phyloP scores from a whole-genome alignment of 129 eudicot genomes.

The Tagetes patula region DNA sequence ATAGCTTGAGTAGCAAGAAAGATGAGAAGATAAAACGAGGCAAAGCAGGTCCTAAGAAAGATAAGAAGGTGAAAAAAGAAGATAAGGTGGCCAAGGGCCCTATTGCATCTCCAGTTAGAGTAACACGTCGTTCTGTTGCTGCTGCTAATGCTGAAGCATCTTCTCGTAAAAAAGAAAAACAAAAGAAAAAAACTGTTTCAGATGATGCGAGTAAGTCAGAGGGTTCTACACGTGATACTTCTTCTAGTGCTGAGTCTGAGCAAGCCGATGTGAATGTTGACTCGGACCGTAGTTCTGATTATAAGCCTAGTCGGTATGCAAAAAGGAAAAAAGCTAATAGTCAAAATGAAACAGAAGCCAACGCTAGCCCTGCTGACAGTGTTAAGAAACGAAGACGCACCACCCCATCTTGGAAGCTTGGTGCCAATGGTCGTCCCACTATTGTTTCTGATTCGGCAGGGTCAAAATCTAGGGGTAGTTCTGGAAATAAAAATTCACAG shows the following conservation, averaged over 20 bases:
- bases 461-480: conserved; percentile 33
- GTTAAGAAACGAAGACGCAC: conserved; percentile 75
- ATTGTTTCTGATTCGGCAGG: conserved; percentile 46
- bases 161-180: conserved; percentile 15
- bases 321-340: conserved; percentile 25
- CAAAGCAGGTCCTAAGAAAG: conserved; percentile 33
- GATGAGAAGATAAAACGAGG: conserved; percentile 23
- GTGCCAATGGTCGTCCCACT: conserved; percentile 60
- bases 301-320: conserved; percentile 29
- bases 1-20: conserved; percentile 28
- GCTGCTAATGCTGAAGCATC: conserved; percentile 27
- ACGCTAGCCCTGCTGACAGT: conserved; percentile 65
- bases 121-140: conserved; percentile 28
- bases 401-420: conserved; percentile 67
- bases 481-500: conserved; percentile 31
- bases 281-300: conserved; percentile 41
- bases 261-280: conserved; percentile 29
- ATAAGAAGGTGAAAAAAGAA: conserved; percentile 28
- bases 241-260: conserved; percentile 42
- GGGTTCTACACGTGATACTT: conserved; percentile 34
- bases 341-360: conserved; percentile 28
- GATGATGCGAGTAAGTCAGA: conserved; percentile 29
- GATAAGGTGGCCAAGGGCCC: conserved; percentile 26
- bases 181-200: conserved; percentile 20
- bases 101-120: conserved; percentile 32